Conservation (phyloP, 148 eudicot species). For the Chenopodium quinoa region DNA sequence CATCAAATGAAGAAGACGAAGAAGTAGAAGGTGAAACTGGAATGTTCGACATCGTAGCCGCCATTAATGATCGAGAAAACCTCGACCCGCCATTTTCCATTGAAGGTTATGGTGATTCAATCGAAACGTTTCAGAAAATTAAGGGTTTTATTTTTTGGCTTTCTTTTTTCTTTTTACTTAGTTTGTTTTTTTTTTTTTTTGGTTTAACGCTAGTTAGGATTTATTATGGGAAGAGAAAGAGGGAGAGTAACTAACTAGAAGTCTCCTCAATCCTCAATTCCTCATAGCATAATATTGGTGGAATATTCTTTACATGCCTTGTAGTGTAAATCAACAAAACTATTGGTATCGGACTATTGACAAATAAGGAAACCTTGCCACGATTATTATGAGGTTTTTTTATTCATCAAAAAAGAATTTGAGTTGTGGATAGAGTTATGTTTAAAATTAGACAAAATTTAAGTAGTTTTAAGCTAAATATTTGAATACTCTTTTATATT, state of each 20-base stretch:
- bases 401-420: too few relatives aligned
- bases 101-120: neutral
- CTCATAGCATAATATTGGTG: neutral
- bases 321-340: neutral
- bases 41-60: constrained; percentile 23
- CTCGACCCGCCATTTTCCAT: constrained; percentile 29
- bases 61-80: constrained; percentile 34
- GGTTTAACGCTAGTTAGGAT: too few relatives aligned
- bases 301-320: constrained; percentile 12
- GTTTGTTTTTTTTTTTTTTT: too few relatives aligned
- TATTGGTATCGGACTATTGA: too few relatives aligned
- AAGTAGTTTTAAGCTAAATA: too few relatives aligned
- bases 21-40: constrained; percentile 32
- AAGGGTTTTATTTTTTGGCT: neutral
- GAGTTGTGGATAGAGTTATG: too few relatives aligned
- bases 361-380: too few relatives aligned
- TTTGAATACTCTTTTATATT: too few relatives aligned
- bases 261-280: neutral
- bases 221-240: too few relatives aligned
- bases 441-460: too few relatives aligned
- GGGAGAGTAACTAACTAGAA: neutral
- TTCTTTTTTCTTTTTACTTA: too few relatives aligned
- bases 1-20: constrained; percentile 9
- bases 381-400: too few relatives aligned
- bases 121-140: constrained; percentile 12